Evolutionary conservation across 2,329 filamentous ascomycete species (phyloP).

Genomic region (Aquanectria penicillioides): DNA sequence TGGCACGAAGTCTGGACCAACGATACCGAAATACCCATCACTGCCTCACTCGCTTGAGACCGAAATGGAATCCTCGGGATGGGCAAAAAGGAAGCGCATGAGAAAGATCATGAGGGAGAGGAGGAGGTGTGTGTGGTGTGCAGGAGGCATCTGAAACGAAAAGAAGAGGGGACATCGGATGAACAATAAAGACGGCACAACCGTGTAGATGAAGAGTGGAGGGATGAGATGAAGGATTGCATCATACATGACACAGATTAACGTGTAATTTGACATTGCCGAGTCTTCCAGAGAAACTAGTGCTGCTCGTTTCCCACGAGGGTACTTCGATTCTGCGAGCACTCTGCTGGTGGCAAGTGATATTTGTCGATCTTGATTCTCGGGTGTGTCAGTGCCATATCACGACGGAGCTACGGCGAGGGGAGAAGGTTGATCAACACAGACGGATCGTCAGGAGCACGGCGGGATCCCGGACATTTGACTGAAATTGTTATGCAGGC

Average conservation of each 20-base stretch:
- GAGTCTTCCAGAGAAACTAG: background rate
- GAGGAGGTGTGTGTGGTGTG: no score
- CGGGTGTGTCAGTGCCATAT: slow-evolving; percentile 11
- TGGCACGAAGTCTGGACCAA: no score
- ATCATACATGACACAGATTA: background rate
- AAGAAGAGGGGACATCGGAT: no score
- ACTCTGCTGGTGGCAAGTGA: slow-evolving; percentile 24
- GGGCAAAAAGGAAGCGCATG: no score
- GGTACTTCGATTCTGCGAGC: slow-evolving; percentile 8
- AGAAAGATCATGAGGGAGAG: background rate
- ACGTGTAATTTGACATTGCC: slow-evolving; percentile 3
- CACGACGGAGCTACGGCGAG: slow-evolving; percentile 5
- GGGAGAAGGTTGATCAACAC: slow-evolving; percentile 25
- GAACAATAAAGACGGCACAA: background rate
- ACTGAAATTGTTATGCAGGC: slow-evolving; percentile 16
- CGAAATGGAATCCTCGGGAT: no score
- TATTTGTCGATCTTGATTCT: slow-evolving; percentile 31
- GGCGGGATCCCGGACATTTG: slow-evolving; percentile 18
- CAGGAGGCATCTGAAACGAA: no score
- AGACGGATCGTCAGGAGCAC: slow-evolving; percentile 27
- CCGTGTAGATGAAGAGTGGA: background rate
- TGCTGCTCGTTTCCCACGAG: slow-evolving; percentile 14
- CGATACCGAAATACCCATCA: no score
- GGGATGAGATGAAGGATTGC: background rate
- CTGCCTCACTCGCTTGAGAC: no score